Base-by-base conservation (phyloP, 257 asterid species). In the Echium plantagineum region DNA sequence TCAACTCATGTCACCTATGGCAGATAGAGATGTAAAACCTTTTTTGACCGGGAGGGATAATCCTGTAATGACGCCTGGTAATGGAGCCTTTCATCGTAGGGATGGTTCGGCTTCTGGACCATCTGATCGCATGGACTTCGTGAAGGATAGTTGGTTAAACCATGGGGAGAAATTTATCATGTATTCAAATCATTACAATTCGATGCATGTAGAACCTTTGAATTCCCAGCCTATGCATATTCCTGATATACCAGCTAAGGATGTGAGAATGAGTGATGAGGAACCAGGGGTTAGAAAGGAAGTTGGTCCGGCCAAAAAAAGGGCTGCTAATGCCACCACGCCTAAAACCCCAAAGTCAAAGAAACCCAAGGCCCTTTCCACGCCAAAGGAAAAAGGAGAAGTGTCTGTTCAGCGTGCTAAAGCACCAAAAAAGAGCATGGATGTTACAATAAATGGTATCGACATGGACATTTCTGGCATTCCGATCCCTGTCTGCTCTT, bases 401-500 rank as follows among this genome's bases (percentile, higher is more conserved):
- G 60, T 83, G 19, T 73, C 94, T 0, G 85, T 58, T 52, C 90
- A 79, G 53, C 86, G 89, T 9, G 77, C 88, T 2, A 91, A 81
- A 67, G 72, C 94, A 1, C 77, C 82, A 1, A 90, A 85, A 77
- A 88, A 80, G 87, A 88, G 69, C 58, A 72, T 85, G 18, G 97
- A 91, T 51, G 80, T 91, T 61, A 84, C 82, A 22, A 85, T 91
- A 32, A 84, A 89, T 63, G 98, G 98, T 19, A 72, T 88, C 22
- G 95, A 88, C 57, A 78, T 87, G 85, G 96, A 91, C 58, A 85
- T 91, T 53, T 80, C 94, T 10, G 93, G 88, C 17, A 85, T 91
- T 61, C 98, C 98, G 0, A 88, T 89, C 16, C 98, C 98, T 0
- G 90, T 91, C 61, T 91, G 97, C 75, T 82, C 98, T 13, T 91